Evolutionary conservation across 345 rosid genomes (phyloP), one percentile per base, ranked within the genome.

Genomic region (Citrus glauca): DNA sequence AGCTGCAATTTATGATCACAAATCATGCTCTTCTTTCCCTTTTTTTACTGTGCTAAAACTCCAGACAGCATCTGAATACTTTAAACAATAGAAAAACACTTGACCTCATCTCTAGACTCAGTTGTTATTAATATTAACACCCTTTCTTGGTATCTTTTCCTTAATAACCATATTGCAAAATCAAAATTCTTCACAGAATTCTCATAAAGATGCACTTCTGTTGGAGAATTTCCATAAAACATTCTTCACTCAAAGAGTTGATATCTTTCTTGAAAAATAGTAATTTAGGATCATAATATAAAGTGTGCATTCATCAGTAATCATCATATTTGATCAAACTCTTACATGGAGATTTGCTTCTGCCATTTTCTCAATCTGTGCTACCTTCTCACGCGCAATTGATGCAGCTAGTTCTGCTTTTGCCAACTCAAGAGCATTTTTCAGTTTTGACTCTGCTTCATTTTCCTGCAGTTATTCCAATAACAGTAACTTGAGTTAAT

Each of bases 321-420:
- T 40, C 28, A 68, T 6, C 22, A 7, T 27, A 65, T 40, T 60
- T 57, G 25, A 40, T 37, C 56, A 65, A 25, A 32, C 74, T 79
- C 90, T 86, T 89, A 97, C 99, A 85, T 94, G 82, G 75, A 97
- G 94, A 90, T 97, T 86, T 73, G 94, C 98, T 74, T 97, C 99
- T 24, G 92, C 92, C 86, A 91, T 86, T 84, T 88, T 94, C 77
- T 97, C 93, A 78, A 93, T 88, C 70, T 89, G 97, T 69, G 93
- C 83, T 69, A 94, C 94, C 89, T 94, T 97, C 89, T 94, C 99
- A 67, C 74, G 86, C 53, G 91, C 86, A 76, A 93, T 81, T 79
- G 89, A 85, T 72, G 98, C 88, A 81, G 89, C 84, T 83, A 89
- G 72, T 86, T 97, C 96, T 74, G 91, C 98, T 87, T 91, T 91